Conservation (phyloP, 331 rosid species). For the Saraca asoca region DNA sequence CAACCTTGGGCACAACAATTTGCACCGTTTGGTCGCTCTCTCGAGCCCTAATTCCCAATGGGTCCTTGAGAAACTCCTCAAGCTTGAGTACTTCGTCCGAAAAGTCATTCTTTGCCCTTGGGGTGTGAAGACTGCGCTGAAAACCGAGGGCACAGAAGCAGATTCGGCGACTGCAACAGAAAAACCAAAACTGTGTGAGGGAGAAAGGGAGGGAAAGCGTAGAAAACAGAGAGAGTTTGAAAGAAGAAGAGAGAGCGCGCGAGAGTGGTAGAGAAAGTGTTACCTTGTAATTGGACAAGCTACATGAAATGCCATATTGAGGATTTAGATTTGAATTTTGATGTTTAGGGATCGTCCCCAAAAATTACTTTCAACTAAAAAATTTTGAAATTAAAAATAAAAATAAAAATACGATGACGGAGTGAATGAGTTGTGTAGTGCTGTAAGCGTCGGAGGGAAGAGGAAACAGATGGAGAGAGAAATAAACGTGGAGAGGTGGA, state of each 20-base stretch:
- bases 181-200: neutral
- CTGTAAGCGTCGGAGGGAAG: slow-evolving; percentile 38
- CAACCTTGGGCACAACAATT: slow-evolving; percentile 74
- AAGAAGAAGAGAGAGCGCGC: slow-evolving; percentile 6
- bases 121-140: slow-evolving; percentile 54
- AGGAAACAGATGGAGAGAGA: slow-evolving; percentile 27
- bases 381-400: neutral
- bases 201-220: neutral
- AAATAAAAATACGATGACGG: slow-evolving; percentile 6
- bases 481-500: neutral
- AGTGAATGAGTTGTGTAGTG: slow-evolving; percentile 16
- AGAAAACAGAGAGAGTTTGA: neutral
- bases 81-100: slow-evolving; percentile 51
- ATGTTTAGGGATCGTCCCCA: slow-evolving; percentile 64
- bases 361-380: slow-evolving; percentile 43
- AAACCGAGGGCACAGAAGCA: slow-evolving; percentile 95
- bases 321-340: slow-evolving; percentile 72
- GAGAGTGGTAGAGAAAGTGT: slow-evolving; percentile 15
- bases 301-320: slow-evolving; percentile 99
- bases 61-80: slow-evolving; percentile 60
- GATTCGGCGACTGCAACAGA: slow-evolving; percentile 77
- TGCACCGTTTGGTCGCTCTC: slow-evolving; percentile 53
- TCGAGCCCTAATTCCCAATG: slow-evolving; percentile 56
- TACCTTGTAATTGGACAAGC: slow-evolving; percentile 99
- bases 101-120: slow-evolving; percentile 48